Percentiles rank a stretch among this genome's conserved stretches.
These are phyloP conservation scores for Geranomyces michiganensis DNA, from an alignment of 192 early-diverging fungal genomes.

Conservation along the genomic window DNA sequence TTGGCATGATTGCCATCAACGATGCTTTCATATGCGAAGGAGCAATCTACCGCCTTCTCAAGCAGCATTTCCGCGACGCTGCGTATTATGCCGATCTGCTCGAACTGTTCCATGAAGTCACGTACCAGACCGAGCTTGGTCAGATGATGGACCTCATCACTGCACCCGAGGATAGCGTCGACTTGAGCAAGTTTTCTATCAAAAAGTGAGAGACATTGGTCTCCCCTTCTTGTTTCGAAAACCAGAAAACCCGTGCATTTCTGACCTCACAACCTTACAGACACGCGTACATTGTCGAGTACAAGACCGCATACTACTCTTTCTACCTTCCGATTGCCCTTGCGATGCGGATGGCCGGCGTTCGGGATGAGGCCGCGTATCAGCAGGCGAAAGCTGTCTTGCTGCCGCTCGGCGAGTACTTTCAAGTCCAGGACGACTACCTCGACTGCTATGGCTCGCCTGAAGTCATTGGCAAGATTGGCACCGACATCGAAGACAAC, in stretches of 20 bases:
- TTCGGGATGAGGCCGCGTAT: slow-evolving; percentile 77
- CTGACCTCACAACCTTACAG: slow-evolving; percentile 24
- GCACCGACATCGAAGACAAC: slow-evolving; percentile 99
- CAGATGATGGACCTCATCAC: slow-evolving; percentile 97
- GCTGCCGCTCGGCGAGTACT: slow-evolving; percentile 95
- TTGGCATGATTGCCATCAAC: slow-evolving; percentile 93
- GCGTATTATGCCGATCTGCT: slow-evolving; percentile 89
- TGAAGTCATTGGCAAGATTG: slow-evolving; percentile 95
- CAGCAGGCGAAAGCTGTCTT: slow-evolving; percentile 83
- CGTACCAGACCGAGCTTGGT: slow-evolving; percentile 96
- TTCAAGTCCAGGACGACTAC: slow-evolving; percentile 99
- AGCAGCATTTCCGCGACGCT: slow-evolving; percentile 88
- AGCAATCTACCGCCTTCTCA: slow-evolving; percentile 89
- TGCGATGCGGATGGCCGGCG: slow-evolving; percentile 87
- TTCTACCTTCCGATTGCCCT: slow-evolving; percentile 98
- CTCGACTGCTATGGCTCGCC: slow-evolving; percentile 93
- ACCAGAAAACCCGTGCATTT: no score
- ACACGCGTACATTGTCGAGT: slow-evolving; percentile 91
- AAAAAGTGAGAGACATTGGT: slow-evolving; percentile 68
- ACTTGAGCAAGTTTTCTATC: slow-evolving; percentile 89
- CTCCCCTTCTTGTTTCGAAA: neutral
- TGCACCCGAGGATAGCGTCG: slow-evolving; percentile 94
- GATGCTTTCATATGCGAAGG: slow-evolving; percentile 93
- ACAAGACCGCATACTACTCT: slow-evolving; percentile 99
- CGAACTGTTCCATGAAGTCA: slow-evolving; percentile 93